phyloP scores from a whole-genome alignment of 257 asterid species.

The Solanum stenotomum region DNA sequence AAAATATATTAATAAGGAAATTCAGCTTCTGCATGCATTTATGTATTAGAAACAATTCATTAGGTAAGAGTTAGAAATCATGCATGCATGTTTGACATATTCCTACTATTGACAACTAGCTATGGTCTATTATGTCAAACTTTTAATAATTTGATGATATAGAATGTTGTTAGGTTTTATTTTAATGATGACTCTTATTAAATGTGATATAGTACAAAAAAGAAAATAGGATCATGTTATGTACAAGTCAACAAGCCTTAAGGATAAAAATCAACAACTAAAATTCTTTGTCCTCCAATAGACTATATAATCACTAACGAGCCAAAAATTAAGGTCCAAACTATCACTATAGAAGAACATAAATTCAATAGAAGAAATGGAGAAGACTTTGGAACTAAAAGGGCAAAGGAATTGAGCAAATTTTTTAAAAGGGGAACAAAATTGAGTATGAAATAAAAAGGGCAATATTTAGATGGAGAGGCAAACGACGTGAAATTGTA shows the following conservation, averaged over 20 bases:
- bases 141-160: background rate
- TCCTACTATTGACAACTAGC: background rate
- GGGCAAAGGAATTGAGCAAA: too few relatives aligned
- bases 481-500: too few relatives aligned
- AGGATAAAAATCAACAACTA: background rate
- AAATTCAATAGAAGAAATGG: background rate
- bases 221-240: background rate
- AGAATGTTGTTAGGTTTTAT: background rate
- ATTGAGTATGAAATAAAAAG: too few relatives aligned
- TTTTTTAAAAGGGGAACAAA: rapidly evolving
- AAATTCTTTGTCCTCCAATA: background rate
- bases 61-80: background rate
- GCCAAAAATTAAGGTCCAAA: background rate
- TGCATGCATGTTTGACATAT: background rate
- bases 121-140: background rate
- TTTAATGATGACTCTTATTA: background rate
- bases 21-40: background rate
- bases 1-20: background rate
- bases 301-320: background rate
- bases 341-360: background rate
- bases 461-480: too few relatives aligned
- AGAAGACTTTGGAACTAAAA: background rate
- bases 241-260: background rate
- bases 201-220: background rate
- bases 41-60: background rate